A percentile compares a stretch with the other conserved stretches of the same genome.
phyloP scores from a whole-genome alignment of 108 stramenopile species.

The Bacterosira constricta region DNA sequence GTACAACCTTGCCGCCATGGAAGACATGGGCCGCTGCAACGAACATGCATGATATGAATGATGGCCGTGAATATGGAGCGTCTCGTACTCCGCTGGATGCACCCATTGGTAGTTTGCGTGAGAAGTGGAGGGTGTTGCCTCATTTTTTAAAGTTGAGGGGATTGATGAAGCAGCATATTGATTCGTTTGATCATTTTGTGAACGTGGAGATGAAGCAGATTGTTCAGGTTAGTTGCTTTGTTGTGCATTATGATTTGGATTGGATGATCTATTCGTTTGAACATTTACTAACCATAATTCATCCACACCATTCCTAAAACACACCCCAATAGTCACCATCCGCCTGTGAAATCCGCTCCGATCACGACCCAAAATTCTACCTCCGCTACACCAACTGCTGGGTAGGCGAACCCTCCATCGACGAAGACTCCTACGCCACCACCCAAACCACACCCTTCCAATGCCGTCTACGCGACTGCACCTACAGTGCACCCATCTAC shows the following conservation, averaged over 20 bases:
- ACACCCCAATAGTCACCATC: conserved; percentile 57
- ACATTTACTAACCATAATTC: no score
- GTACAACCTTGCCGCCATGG: conserved; percentile 2
- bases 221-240: conserved; percentile 60
- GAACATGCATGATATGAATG: not conserved
- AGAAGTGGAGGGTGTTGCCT: conserved; percentile 96
- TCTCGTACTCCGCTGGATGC: conserved; percentile 80
- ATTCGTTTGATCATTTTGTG: conserved; percentile 98
- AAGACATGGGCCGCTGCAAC: not conserved
- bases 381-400: conserved; percentile 95
- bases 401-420: conserved; percentile 92
- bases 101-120: conserved; percentile 86
- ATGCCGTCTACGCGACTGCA: conserved; percentile 96
- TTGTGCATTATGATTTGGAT: conserved; percentile 5
- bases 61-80: conserved; percentile 70
- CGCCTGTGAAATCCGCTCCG: conserved; percentile 88
- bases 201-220: conserved; percentile 92
- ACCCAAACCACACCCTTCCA: conserved; percentile 93
- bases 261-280: not conserved
- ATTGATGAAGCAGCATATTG: conserved; percentile 98
- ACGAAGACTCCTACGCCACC: conserved; percentile 88
- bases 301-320: no score
- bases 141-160: conserved; percentile 92
- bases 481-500: conserved; percentile 97
- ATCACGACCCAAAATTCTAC: conserved; percentile 96